Evolutionary conservation across 1,139 yeast species (phyloP).

Genomic region (Kurtzmaniella quercitrusa): DNA sequence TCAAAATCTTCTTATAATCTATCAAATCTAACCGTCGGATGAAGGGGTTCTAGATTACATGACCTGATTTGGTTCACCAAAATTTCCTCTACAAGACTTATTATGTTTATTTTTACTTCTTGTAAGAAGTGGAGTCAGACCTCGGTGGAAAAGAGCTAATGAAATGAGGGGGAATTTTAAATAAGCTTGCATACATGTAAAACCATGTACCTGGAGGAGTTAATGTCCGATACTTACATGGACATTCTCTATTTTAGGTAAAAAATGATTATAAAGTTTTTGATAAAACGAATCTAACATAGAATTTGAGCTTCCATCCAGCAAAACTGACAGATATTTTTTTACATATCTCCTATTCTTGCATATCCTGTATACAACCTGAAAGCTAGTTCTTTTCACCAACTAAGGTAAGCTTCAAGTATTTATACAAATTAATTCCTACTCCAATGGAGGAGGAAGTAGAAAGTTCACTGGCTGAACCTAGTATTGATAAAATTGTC

Average conservation of each 20-base stretch:
- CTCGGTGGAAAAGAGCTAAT: not conserved
- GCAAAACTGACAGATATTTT: not conserved
- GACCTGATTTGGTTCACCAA: not conserved
- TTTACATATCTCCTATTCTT: not conserved
- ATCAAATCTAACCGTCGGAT: not conserved
- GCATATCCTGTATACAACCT: not conserved
- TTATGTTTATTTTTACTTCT: not conserved
- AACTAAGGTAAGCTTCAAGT: not conserved
- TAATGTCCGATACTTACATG: not conserved
- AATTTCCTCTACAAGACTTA: not conserved
- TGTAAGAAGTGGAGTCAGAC: not conserved
- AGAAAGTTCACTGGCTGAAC: not conserved
- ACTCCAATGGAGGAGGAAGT: not conserved
- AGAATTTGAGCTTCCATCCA: not conserved
- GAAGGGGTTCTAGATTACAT: not conserved
- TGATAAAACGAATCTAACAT: not conserved
- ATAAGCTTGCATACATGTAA: not conserved
- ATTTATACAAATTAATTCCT: not conserved
- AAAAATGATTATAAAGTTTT: not conserved
- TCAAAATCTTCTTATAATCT: not conserved
- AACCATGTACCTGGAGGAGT: not conserved
- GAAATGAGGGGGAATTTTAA: not conserved
- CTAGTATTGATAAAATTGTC: not conserved
- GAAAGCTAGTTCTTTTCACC: not conserved
- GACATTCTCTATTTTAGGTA: not conserved